A percentile compares a stretch with the other conserved stretches of the same genome.
These are phyloP conservation scores for Mycena haematopus DNA, from an alignment of 768 basidiomycete genomes.

Conservation along the genomic window DNA sequence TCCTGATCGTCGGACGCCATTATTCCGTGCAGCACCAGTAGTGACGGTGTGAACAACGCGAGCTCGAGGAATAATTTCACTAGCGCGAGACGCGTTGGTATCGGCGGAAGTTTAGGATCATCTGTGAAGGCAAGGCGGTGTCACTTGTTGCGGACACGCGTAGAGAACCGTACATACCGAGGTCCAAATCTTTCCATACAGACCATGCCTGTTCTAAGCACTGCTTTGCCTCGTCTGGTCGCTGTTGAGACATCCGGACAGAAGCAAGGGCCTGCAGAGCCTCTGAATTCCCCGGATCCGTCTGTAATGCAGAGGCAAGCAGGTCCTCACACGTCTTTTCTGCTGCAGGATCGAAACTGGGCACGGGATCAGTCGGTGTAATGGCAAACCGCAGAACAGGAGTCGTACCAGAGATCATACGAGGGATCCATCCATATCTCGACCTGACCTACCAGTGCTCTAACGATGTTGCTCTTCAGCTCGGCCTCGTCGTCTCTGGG, in stretches of 20 bases:
- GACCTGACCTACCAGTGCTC: conserved; percentile 86
- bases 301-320: conserved; percentile 71
- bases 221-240: conserved; percentile 80
- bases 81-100: conserved; percentile 73
- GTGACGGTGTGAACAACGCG: conserved; percentile 68
- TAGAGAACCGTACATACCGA: conserved; percentile 38
- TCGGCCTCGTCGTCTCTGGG: conserved; percentile 60
- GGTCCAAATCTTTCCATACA: conserved; percentile 73
- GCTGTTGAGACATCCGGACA: conserved; percentile 87
- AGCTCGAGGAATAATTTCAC: conserved; percentile 88
- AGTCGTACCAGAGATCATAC: conserved; percentile 83
- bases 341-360: conserved; percentile 82
- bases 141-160: conserved; percentile 21
- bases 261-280: conserved; percentile 83
- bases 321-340: conserved; percentile 83
- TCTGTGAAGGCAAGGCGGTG: conserved; percentile 53
- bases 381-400: background rate
- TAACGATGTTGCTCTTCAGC: conserved; percentile 69
- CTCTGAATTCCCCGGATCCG: conserved; percentile 79
- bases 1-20: conserved; percentile 85
- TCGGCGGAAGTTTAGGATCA: conserved; percentile 70
- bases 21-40: conserved; percentile 78
- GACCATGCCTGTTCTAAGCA: conserved; percentile 73
- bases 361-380: background rate
- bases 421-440: conserved; percentile 97